A percentile compares a stretch with the other conserved stretches of the same genome.
These are phyloP conservation scores for Magnolia sinica DNA, from an alignment of 164 flowering plant genomes.

Conservation along the genomic window DNA sequence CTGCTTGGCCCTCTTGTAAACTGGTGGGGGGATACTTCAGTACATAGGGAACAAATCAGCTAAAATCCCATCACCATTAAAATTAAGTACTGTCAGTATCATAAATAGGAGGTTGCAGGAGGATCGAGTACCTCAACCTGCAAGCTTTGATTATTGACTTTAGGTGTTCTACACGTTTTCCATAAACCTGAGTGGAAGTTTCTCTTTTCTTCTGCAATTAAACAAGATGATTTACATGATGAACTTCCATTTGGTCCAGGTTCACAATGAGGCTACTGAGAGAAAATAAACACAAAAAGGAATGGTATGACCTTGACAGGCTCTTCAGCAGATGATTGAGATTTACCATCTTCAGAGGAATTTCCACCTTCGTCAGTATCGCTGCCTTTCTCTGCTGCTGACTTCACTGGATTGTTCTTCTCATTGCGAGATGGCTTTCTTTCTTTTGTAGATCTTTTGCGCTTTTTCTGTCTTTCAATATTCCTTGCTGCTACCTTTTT, in stretches of 20 bases:
- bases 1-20: conserved; percentile 86
- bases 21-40: conserved; percentile 68
- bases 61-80: background rate
- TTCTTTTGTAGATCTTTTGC: conserved; percentile 43
- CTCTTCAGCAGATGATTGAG: conserved; percentile 63
- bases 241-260: background rate
- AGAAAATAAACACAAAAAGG: background rate
- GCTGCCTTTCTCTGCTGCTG: conserved; percentile 21
- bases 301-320: conserved; percentile 44
- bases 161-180: conserved; percentile 81
- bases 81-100: background rate
- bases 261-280: background rate
- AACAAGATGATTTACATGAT: conserved; percentile 7
- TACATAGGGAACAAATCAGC: conserved; percentile 2
- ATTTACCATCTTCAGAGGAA: conserved; percentile 46
- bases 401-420: conserved; percentile 35
- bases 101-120: background rate
- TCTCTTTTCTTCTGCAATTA: conserved; percentile 55
- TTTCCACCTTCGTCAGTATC: conserved; percentile 48
- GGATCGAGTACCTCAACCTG: conserved; percentile 65
- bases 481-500: conserved; percentile 35
- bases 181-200: conserved; percentile 53
- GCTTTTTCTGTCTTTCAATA: conserved; percentile 42
- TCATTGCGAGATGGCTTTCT: conserved; percentile 37
- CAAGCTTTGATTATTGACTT: conserved; percentile 82